Evolutionary conservation across 176 grass and related monocot genomes (phyloP), one percentile per base, ranked within the genome.

Genomic region (Guadua angustifolia): DNA sequence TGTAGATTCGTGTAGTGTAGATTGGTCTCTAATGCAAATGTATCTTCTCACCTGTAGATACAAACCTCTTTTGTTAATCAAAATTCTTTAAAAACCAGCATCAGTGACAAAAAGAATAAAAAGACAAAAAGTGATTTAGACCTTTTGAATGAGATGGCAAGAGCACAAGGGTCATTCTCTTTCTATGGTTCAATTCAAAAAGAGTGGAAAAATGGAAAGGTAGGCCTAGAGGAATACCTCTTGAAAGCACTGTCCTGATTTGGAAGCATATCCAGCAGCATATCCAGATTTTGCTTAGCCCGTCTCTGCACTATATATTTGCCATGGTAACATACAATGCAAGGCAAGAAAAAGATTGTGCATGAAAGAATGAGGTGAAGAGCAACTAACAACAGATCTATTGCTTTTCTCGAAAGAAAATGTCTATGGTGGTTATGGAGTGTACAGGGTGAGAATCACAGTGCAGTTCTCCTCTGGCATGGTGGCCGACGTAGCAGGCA

Each of bases 391-490:
- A 74, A 50, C 16, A 75, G 77, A 63, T 26, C 19, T 17, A 52
- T 7, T 32, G 62, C n/a, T 11, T 76, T 75, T 35, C 50, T 68
- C 10, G 15, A 66, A 60, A 50, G 25, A 79, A 19, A 55, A 50
- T 33, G 66, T 25, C 22, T 53, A 24, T 49, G 4, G 21, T 6
- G 66, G 0, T 6, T 58, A 71, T 15, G 25, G 43, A 82, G 72
- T 46, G 4, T 58, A 78, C 73, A 90, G 83, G 83, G 83, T 86
- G 73, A 82, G 88, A 86, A 90, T 90, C 57, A 90, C 88, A 86
- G 88, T 82, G 83, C 79, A 38, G 79, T 90, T 90, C 88, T 90
- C 79, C 88, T 86, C 67, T 86, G 88, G 88, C 83, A 90, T 86
- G 88, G 49, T 73, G 49, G 79, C 58, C 66, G 82, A 86, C 22